Evolutionary conservation across 1,139 yeast species (phyloP), one percentile per base, ranked within the genome.

Genomic region (Magnusiomyces sp.): DNA sequence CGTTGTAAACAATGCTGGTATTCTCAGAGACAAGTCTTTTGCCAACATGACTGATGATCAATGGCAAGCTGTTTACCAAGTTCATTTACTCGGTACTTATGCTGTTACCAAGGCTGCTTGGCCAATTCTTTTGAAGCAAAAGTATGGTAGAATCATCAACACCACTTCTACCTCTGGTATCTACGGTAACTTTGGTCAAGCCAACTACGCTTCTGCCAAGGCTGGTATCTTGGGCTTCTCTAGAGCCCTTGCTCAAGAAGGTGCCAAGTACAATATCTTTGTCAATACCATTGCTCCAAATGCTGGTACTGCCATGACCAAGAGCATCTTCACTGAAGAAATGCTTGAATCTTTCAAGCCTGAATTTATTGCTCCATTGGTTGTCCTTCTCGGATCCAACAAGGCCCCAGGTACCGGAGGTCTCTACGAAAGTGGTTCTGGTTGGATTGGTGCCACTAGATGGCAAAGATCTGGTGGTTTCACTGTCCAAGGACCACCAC

Each of bases 291-390:
- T 89, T 67, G 97, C 97, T 45, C 98, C 98, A 53, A 96, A 90
- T 66, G 97, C 97, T 43, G 97, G 90, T 65, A 90, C 98, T 47
- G 92, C 95, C 56, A 92, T 92, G 98, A 92, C 97, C 34, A 77
- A 80, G 64, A 83, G 95, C 9, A 79, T 92, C 49, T 87, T 90
- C 72, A 77, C 81, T 50, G 84, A 83, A 54, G 97, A 90, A 68
- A 71, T 77, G 72, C 73, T 76, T 57, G 87, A 87, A 69, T 80
- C 83, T 63, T 88, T 83, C 71, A 89, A 87, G 62, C 92, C 97
- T 16, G 80, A 83, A 54, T 88, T 80, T 65, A 96, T 92, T 52
- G 95, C 97, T 5, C 98, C 98, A 55, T 74, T 89, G 55, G 80
- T 88, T 58, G 89, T 88, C 19, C 75, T 81, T 63, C 75, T 90